phyloP scores from a whole-genome alignment of 2,329 filamentous ascomycete species.

The Phyllosticta citrichinensis region DNA sequence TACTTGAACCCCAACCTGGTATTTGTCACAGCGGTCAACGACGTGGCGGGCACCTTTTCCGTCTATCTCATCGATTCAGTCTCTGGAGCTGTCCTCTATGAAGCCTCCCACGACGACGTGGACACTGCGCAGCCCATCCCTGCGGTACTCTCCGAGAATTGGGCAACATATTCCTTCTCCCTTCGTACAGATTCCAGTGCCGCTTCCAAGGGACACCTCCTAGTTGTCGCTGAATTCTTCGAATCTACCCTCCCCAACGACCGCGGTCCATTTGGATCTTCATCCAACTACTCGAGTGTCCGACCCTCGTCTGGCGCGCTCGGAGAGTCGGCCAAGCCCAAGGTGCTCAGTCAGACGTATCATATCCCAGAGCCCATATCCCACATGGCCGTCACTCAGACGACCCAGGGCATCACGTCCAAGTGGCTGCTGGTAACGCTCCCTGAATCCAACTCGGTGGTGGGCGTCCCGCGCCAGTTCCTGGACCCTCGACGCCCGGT shows the following conservation, averaged over 20 bases:
- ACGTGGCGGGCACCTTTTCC: constrained; percentile 49
- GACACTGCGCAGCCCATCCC: constrained; percentile 65
- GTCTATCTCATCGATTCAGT: constrained; percentile 78
- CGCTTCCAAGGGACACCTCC: constrained; percentile 68
- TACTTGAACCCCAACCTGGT: constrained; percentile 84
- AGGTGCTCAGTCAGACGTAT: constrained; percentile 70
- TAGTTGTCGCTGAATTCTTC: constrained; percentile 80
- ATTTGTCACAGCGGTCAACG: constrained; percentile 60
- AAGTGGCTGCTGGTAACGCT: constrained; percentile 73
- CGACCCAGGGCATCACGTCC: constrained; percentile 80
- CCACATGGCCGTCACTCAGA: constrained; percentile 74
- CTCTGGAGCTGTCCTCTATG: constrained; percentile 69
- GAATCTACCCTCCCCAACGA: constrained; percentile 78
- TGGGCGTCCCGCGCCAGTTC: constrained; percentile 66
- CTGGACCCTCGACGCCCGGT: constrained; percentile 82
- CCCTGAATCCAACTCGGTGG: constrained; percentile 60
- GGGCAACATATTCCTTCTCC: constrained; percentile 77
- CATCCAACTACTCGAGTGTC: constrained; percentile 68
- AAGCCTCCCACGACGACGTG: constrained; percentile 60
- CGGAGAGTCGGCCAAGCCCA: constrained; percentile 52
- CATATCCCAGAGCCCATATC: constrained; percentile 71
- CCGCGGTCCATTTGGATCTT: constrained; percentile 63
- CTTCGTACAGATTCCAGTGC: constrained; percentile 41
- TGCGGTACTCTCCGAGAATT: constrained; percentile 83
- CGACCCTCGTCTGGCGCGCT: constrained; percentile 48